These are phyloP conservation scores for Lasiodiplodia gonubiensis DNA, from an alignment of 2,329 filamentous ascomycete genomes.

Conservation along the genomic window DNA sequence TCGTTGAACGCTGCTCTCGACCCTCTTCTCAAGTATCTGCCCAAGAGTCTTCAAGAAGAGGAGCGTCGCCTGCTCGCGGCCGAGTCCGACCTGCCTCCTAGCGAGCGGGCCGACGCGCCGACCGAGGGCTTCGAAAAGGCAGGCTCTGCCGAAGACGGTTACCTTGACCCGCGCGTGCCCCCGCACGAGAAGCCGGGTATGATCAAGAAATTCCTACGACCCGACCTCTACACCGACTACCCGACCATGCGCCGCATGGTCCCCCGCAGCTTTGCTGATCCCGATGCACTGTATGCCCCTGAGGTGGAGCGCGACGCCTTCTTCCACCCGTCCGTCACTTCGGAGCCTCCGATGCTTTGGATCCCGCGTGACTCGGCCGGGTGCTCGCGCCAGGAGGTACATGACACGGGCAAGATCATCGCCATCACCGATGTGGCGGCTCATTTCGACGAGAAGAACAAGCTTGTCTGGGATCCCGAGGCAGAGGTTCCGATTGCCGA, in stretches of 20 bases:
- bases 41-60: slow-evolving; percentile 26
- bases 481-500: slow-evolving; percentile 27
- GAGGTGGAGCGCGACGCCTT: slow-evolving; percentile 51
- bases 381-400: slow-evolving; percentile 51
- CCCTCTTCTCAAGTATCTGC: slow-evolving; percentile 29
- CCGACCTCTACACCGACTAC: slow-evolving; percentile 31
- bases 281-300: slow-evolving; percentile 25
- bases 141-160: slow-evolving; percentile 2
- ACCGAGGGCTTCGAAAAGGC: slow-evolving; percentile 24
- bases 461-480: slow-evolving; percentile 38
- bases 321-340: slow-evolving; percentile 52
- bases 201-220: slow-evolving; percentile 26
- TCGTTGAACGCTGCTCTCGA: slow-evolving; percentile 28
- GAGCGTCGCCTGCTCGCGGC: slow-evolving; percentile 28
- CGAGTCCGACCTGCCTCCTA: slow-evolving; percentile 15
- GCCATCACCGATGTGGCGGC: slow-evolving; percentile 53
- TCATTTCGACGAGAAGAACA: slow-evolving; percentile 53
- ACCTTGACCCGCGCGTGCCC: background rate
- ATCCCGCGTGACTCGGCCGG: slow-evolving; percentile 54
- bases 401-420: slow-evolving; percentile 43
- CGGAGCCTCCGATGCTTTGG: slow-evolving; percentile 53
- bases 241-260: slow-evolving; percentile 32
- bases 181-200: slow-evolving; percentile 24
- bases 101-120: slow-evolving; percentile 24
- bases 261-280: slow-evolving; percentile 33